Base-by-base conservation (phyloP, 306 rosid species). In the Dicorynia guianensis region DNA sequence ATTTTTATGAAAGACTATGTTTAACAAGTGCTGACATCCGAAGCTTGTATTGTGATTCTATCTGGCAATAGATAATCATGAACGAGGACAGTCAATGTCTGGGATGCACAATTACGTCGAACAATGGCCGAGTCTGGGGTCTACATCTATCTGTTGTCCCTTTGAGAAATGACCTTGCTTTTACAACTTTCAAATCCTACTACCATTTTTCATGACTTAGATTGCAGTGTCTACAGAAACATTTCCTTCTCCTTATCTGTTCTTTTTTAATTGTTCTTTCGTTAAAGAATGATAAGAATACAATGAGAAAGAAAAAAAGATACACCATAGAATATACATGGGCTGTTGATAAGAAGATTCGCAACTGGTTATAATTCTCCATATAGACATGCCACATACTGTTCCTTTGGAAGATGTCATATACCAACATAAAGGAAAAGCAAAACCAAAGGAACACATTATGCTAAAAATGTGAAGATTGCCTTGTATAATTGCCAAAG, bases 11-110 rank as follows among this genome's bases (percentile, higher is more conserved):
- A 18, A 60, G 54, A 47, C 1, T 1, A 73, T 7, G 4, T 62
- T 55, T 64, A 53, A 20, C 18, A 20, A 75, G 13, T 52, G 40
- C 53, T 7, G 25, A 18, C 17, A 12, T 46, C 19, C 11, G 4
- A 4, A 43, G 30, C 74, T 54, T 76, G 44, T 54, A 56, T 67
- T 67, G 47, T 57, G 72, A 64, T 55, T 12, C 8, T 54, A 25
- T 49, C 5, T 50, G 60, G n/a, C 46, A 33, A 48, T 57, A 5
- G 4, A n/a, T 10, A 53, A 36, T 25, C 2, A 25, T 67, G 30
- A 66, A 18, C 4, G 17, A 55, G 33, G 42, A 67, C 48, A 46
- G 11, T 8, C 14, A 39, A 66, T 38, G 56, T 15, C 66, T 59
- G 39, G 18, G 49, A 47, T 46, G 49, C 46, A 25, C 43, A 8